phyloP scores from a whole-genome alignment of 169 alveolate genomes.

The Eimeria acervulina region DNA sequence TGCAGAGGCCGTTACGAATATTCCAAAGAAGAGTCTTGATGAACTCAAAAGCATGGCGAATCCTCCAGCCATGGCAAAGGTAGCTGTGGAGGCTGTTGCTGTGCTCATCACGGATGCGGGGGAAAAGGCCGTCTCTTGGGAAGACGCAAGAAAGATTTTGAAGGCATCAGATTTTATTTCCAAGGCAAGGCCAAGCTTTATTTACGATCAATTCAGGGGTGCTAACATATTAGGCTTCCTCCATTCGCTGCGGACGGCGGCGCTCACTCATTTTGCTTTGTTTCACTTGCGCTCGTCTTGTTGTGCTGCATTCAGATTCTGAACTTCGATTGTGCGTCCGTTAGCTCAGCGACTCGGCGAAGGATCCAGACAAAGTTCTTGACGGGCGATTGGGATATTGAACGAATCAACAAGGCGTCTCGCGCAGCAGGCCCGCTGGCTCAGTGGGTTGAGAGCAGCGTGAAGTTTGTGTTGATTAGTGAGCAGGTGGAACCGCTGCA shows the following conservation, averaged over 20 bases:
- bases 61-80: conserved; percentile 97
- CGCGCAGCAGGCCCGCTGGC: conserved; percentile 99
- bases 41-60: conserved; percentile 94
- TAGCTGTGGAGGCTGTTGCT: conserved; percentile 97
- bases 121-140: conserved; percentile 96
- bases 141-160: conserved; percentile 94
- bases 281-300: not conserved
- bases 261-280: not conserved
- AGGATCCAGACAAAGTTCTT: conserved; percentile 89
- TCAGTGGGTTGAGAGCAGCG: conserved; percentile 95
- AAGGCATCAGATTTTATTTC: conserved; percentile 95
- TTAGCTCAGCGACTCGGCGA: conserved; percentile 86
- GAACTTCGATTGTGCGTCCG: conserved; percentile 80
- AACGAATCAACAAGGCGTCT: conserved; percentile 95
- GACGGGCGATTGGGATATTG: conserved; percentile 96
- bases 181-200: conserved; percentile 92
- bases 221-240: not conserved
- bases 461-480: conserved; percentile 93
- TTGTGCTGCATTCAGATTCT: conserved; percentile 51
- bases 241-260: not conserved
- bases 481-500: conserved; percentile 97
- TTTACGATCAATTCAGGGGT: not conserved
- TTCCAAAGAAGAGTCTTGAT: conserved; percentile 93
- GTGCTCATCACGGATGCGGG: conserved; percentile 92
- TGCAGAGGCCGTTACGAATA: conserved; percentile 96